Conservation (phyloP, 176 grass and related monocot genomes). For the Poa annua region DNA sequence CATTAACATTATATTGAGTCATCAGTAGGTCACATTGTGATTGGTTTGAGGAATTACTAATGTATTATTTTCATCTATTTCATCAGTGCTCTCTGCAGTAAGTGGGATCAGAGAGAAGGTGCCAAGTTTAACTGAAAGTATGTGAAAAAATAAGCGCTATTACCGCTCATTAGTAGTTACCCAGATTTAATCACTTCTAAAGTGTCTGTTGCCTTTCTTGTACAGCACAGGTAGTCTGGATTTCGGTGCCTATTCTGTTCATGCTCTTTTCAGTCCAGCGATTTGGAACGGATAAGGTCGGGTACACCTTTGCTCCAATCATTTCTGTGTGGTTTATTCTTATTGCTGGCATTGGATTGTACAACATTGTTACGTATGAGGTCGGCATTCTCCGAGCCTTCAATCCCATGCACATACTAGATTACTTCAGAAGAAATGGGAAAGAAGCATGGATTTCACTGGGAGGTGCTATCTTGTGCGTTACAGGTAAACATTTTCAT, state of each 20-base stretch:
- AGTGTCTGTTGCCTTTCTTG: background rate
- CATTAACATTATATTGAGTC: background rate
- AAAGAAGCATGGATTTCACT: conserved; percentile 77
- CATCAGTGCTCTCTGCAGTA: conserved; percentile 64
- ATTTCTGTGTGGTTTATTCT: conserved; percentile 75
- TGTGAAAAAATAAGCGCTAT: background rate
- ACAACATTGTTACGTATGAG: conserved; percentile 63
- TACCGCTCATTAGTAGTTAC: background rate
- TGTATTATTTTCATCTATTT: background rate
- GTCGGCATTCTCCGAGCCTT: conserved; percentile 60
- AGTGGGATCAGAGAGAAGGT: conserved; percentile 76
- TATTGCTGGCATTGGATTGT: conserved; percentile 62
- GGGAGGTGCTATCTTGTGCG: conserved; percentile 74
- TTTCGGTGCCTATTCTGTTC: conserved; percentile 71
- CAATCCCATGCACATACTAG: conserved; percentile 70
- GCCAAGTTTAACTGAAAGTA: conserved; percentile 68
- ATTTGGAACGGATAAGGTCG: conserved; percentile 85
- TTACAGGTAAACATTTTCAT: conserved; percentile 55
- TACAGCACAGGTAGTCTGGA: conserved; percentile 62
- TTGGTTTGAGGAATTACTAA: background rate
- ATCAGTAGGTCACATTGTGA: background rate
- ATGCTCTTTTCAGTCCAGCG: conserved; percentile 72
- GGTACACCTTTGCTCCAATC: conserved; percentile 78
- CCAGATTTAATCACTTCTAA: conserved; percentile 22
- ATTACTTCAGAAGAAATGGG: conserved; percentile 66